Base-by-base conservation (phyloP, 768 basidiomycete species). In the Pulveroboletus sp. region DNA sequence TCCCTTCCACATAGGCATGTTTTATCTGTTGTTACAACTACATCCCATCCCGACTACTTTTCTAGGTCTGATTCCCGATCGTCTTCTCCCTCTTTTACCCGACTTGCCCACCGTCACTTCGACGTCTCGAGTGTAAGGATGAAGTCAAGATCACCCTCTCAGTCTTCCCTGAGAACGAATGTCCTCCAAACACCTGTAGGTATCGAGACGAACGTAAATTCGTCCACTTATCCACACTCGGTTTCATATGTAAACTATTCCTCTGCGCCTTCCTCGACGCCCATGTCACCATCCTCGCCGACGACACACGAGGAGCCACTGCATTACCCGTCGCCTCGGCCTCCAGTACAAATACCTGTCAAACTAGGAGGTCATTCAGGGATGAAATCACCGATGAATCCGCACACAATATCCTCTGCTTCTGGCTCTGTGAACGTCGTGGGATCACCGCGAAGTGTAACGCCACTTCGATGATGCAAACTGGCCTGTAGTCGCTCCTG, bases 261-360 rank as follows among this genome's bases (percentile, higher is more conserved):
- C 5, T 81, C 85, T 15, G 72, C 78, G 6, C 75, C 78, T 28
- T 82, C 83, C 9, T 83, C 81, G 30, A 73, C 75, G 2, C 78
- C 80, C 12, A 59, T 76, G 11, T 81, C 80, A 8, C 70, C 75
- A 37, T 79, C 78, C 35, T 72, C 74, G 1, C 69, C 70, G 8
- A 54, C 52, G 30, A 51, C 32, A n/a, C 53, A 40, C 6, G 54
- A 68, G 32, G 60, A 59, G 14, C 31, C 41, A 6, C 38, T 47
- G 27, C 47, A 52, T 39, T 63, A 64, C 35, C 55, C 63, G 3
- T 64, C 65, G 14, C 57, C 58, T 15, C 60, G 52, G 14, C 47
- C 33, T 5, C 39, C 54, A 10, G 43, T 49, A 33, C 58, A 54
- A 27, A 46, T 55, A 32, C 46, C 56, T 41, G 40, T 50, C 38